Evolutionary conservation across 805 yeast genomes (phyloP), one percentile per base, ranked within the genome.

Genomic region (Teunomyces aglyptinius): DNA sequence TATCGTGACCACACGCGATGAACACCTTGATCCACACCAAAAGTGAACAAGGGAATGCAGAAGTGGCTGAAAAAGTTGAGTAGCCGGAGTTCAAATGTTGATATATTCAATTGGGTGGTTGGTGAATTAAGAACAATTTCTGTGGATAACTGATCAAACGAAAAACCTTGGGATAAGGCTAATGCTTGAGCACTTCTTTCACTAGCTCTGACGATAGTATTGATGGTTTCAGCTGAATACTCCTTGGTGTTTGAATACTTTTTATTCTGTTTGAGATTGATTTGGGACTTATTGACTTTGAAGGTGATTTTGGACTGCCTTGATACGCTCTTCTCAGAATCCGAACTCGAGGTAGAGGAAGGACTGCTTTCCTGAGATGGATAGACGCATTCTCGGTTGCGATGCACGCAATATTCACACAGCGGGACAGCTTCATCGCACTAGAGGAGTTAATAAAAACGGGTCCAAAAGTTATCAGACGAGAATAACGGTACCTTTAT

Each of bases 391-490:
- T 43, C 41, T 3, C 68, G 48, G 13, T 52, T 49, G 3, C 69
- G 63, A 45, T 64, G 64, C 3, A 31, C 31, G 32, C 72, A 67
- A 48, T 67, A 67, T 35, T 67, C 71, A 49, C 72, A 67, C 7
- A 43, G 28, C 3, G 72, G 72, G 45, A 52, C 56, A 8, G 49
- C 57, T 41, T 65, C 71, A 43, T 63, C 52, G 43, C 72, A 67
- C 70, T 66, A 35, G 4, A 15, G n/a, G 5, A 27, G 57, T 55
- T 56, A 55, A 58, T 51, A 51, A 4, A 4, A 16, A n/a, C 19
- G 22, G 13, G 6, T 5, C 35, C 11, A 24, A 24, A 22, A 1
- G 24, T 16, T 13, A 18, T 20, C 15, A 13, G 15, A n/a, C 20
- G n/a, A 10, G 56, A 68, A 24, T 24, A 24, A 24, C 26, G 4